Base-by-base conservation (phyloP, 306 rosid genomes). In the Pyrus betulifolia region DNA sequence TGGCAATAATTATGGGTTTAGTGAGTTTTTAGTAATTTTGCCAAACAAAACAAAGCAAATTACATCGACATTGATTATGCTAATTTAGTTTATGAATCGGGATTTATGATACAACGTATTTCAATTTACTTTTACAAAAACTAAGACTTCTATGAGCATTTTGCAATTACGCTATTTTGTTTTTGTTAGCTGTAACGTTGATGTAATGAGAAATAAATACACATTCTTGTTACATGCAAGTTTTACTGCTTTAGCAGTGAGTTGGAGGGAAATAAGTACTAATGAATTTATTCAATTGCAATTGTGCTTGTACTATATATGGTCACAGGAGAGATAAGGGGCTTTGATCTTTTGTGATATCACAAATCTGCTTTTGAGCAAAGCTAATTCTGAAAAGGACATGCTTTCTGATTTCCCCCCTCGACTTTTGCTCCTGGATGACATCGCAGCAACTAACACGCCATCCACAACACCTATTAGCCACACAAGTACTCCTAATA, bases 351-450 rank as follows among this genome's bases (percentile, higher is more conserved):
- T 42, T 63, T 59, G 9, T 59, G 64, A 59, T 0, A 22, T 23
- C 64, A 59, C 64, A 59, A 58, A 59, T 59, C 31, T 23, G 30
- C 65, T 3, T 65, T 71, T 22, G 14, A 19, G 1, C 40, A 75
- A 75, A 42, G 10, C 4, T 58, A 1, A 14, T 79, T 31, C 66
- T 60, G 77, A 76, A 72, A 79, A 62, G 12, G 82, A 83, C 42
- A 49, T 18, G 35, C 54, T n/a, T 9, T 42, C 27, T 27, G 8
- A 19, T 60, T 58, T 59, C 19, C 14, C 45, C 45, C 21, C 52
- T 71, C 67, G 65, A 58, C 82, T 73, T 85, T 59, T 78, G 69
- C 30, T 70, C 52, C 59, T 8, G 4, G n/a, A 15, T 42, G 8
- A 28, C 57, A 69, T 38, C 21, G 65, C 18, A 13, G 25, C 19